Conservation (phyloP, 257 asterid species). For the Capsicum pubescens region DNA sequence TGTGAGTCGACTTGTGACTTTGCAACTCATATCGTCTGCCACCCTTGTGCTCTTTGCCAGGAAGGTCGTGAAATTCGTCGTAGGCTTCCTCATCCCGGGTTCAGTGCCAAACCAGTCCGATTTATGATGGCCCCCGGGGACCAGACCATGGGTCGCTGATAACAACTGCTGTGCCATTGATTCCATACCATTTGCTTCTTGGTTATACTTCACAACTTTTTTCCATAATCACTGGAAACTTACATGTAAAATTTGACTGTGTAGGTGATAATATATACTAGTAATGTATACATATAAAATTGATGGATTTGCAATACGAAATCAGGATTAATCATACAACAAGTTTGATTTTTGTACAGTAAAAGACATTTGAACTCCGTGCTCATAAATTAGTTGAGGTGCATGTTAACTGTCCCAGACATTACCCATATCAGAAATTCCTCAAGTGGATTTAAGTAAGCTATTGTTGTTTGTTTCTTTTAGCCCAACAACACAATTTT, state of each 20-base stretch:
- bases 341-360: background rate
- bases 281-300: background rate
- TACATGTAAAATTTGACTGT: constrained; percentile 1
- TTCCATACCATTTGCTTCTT: background rate
- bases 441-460: background rate
- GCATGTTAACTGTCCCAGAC: background rate
- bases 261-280: constrained; percentile 1
- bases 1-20: constrained; percentile 88
- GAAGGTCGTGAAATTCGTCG: constrained; percentile 99
- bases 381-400: background rate
- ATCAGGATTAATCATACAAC: background rate
- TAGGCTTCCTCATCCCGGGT: constrained; percentile 87
- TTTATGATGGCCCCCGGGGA: constrained; percentile 83
- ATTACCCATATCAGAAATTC: no score
- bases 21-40: constrained; percentile 87
- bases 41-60: constrained; percentile 92
- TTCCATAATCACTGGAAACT: background rate
- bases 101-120: constrained; percentile 57
- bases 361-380: background rate
- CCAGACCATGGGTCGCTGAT: constrained; percentile 77
- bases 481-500: background rate
- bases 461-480: background rate
- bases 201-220: background rate
- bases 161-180: constrained; percentile 25
- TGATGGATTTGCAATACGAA: constrained; percentile 19